These are phyloP conservation scores for Xylariales sp. DNA, from an alignment of 2,329 filamentous ascomycete genomes.

Conservation along the genomic window DNA sequence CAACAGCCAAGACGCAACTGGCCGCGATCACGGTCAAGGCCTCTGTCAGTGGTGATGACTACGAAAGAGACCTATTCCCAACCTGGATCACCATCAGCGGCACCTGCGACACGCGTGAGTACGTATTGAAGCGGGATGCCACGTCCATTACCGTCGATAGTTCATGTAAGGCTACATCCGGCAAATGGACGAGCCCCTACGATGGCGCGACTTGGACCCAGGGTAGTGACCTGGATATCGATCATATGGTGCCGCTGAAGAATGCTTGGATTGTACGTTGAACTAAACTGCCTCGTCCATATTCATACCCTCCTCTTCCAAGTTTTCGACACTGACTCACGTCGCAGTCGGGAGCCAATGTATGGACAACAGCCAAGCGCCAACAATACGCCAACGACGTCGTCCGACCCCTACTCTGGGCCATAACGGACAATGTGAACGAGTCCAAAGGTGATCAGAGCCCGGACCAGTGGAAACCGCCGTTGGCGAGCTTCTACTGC, in stretches of 20 bases:
- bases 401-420: constrained; percentile 68
- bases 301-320: background rate
- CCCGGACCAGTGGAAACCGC: constrained; percentile 74
- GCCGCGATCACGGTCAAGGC: constrained; percentile 52
- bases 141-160: constrained; percentile 52
- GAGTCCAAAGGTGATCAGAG: constrained; percentile 66
- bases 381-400: constrained; percentile 74
- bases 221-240: constrained; percentile 71
- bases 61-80: constrained; percentile 64
- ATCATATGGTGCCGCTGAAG: constrained; percentile 76
- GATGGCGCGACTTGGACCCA: constrained; percentile 67
- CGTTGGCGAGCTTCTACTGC: constrained; percentile 66
- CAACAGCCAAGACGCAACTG: constrained; percentile 54
- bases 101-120: constrained; percentile 67
- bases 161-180: constrained; percentile 59
- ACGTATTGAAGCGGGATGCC: constrained; percentile 70
- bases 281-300: too few relatives aligned
- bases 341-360: constrained; percentile 60
- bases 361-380: constrained; percentile 66
- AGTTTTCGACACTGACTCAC: constrained; percentile 6
- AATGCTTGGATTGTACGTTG: constrained; percentile 71
- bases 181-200: constrained; percentile 67
- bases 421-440: constrained; percentile 76
- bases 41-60: constrained; percentile 49
- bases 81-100: constrained; percentile 65